Conservation (phyloP, 2,329 filamentous ascomycete species). For the Colletotrichum kahawae region DNA sequence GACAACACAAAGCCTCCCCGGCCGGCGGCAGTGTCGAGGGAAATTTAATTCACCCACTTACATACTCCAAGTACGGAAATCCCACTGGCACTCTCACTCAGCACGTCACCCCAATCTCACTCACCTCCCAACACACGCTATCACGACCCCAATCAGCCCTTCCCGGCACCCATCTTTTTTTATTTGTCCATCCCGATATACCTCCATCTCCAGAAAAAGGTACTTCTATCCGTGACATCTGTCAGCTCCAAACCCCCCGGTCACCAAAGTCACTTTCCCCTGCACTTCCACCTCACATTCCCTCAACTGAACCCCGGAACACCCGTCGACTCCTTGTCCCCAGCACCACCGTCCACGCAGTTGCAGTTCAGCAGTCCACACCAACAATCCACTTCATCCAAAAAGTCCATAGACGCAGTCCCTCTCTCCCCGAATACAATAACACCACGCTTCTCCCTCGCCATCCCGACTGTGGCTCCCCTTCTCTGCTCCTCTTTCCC, state of each 20-base stretch:
- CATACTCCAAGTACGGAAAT: background rate
- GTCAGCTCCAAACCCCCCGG: background rate
- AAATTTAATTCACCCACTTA: background rate
- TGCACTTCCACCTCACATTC: background rate
- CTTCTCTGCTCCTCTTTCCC: conserved; percentile 9
- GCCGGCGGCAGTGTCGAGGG: conserved; percentile 14
- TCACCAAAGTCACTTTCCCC: background rate
- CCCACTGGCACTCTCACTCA: background rate
- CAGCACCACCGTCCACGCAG: background rate
- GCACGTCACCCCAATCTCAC: background rate
- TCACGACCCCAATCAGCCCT: background rate
- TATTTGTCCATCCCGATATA: conserved; percentile 8
- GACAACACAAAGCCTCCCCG: background rate
- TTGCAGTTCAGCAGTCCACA: background rate
- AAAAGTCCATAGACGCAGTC: background rate
- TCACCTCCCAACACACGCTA: background rate
- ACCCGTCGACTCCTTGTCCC: background rate
- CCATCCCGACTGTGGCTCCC: background rate
- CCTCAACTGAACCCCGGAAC: conserved; percentile 17
- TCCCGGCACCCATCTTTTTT: background rate
- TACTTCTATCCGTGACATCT: conserved; percentile 7
- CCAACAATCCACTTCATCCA: background rate
- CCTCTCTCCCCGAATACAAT: conserved; percentile 10
- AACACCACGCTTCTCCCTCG: conserved; percentile 8
- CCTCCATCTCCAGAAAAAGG: conserved; percentile 18